phyloP scores from a whole-genome alignment of 345 rosid genomes.

The Raphanus raphanistrum region DNA sequence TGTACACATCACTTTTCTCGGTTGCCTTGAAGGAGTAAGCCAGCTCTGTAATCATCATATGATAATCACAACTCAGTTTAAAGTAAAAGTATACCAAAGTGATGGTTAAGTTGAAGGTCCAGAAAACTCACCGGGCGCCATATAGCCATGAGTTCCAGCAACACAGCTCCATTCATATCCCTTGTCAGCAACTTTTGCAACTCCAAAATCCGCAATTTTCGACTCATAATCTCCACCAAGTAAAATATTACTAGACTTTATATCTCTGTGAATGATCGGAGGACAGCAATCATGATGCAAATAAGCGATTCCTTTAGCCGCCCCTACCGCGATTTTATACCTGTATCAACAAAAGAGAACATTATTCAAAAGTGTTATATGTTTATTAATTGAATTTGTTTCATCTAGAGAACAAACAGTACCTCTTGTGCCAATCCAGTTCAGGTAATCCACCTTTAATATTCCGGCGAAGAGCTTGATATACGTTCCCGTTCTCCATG shows the following conservation, averaged over 20 bases:
- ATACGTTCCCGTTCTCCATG: constrained; percentile 80
- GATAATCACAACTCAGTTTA: constrained; percentile 1
- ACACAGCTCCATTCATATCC: constrained; percentile 55
- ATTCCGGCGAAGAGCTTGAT: constrained; percentile 54
- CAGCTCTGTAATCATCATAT: constrained; percentile 54
- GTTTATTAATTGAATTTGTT: not conserved
- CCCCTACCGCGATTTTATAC: constrained; percentile 71
- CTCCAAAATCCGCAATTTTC: constrained; percentile 87
- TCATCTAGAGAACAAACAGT: constrained; percentile 10
- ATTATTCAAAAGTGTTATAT: not conserved
- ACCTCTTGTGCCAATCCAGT: constrained; percentile 64
- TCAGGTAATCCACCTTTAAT: constrained; percentile 50
- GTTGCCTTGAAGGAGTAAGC: constrained; percentile 72
- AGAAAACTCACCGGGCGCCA: constrained; percentile 79
- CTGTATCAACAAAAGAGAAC: constrained; percentile 31
- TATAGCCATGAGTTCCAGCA: constrained; percentile 89
- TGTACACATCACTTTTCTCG: constrained; percentile 80
- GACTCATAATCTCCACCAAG: constrained; percentile 68
- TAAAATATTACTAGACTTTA: constrained; percentile 81
- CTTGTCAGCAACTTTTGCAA: constrained; percentile 68
- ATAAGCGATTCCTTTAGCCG: constrained; percentile 85
- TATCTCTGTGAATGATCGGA: constrained; percentile 79
- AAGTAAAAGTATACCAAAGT: not conserved
- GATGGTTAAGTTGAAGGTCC: not conserved
- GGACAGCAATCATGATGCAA: constrained; percentile 85